Conservation (phyloP, 2,329 filamentous ascomycete species). For the Alternaria dauci region DNA sequence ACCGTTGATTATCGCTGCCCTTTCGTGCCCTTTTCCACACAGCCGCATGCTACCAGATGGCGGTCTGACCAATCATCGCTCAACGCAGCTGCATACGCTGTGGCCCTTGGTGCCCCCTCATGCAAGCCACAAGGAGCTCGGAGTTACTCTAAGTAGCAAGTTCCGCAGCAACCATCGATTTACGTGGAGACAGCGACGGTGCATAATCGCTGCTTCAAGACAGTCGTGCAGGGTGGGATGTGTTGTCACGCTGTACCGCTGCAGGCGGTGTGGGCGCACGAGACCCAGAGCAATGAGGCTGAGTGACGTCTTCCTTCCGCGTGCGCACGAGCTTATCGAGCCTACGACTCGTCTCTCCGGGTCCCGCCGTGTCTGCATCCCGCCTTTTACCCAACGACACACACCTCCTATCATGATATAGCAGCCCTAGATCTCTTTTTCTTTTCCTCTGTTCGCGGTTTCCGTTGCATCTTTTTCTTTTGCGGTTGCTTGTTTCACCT, state of each 20-base stretch:
- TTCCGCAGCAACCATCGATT: background rate
- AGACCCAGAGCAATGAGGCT: conserved; percentile 6
- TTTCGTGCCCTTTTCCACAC: conserved; percentile 14
- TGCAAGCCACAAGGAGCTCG: background rate
- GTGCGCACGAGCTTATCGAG: conserved; percentile 9
- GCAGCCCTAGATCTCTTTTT: conserved; percentile 1
- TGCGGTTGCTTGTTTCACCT: background rate
- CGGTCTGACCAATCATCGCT: background rate
- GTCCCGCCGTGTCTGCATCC: conserved; percentile 2
- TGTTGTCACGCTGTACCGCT: background rate
- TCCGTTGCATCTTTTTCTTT: background rate
- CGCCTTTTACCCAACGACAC: conserved; percentile 3
- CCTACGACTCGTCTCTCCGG: background rate
- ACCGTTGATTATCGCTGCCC: background rate
- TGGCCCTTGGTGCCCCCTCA: conserved; percentile 3
- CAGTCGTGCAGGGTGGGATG: background rate
- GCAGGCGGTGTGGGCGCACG: conserved; percentile 7
- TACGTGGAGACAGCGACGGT: background rate
- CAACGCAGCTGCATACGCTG: background rate
- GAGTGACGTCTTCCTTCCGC: conserved; percentile 9
- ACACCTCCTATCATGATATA: background rate
- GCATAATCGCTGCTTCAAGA: background rate
- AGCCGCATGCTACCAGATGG: background rate
- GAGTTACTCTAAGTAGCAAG: background rate
- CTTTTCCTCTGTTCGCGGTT: background rate